A percentile compares a stretch with the other conserved stretches of the same genome.
Conservation (phyloP, 345 rosid species). For the Ailanthus altissimus region DNA sequence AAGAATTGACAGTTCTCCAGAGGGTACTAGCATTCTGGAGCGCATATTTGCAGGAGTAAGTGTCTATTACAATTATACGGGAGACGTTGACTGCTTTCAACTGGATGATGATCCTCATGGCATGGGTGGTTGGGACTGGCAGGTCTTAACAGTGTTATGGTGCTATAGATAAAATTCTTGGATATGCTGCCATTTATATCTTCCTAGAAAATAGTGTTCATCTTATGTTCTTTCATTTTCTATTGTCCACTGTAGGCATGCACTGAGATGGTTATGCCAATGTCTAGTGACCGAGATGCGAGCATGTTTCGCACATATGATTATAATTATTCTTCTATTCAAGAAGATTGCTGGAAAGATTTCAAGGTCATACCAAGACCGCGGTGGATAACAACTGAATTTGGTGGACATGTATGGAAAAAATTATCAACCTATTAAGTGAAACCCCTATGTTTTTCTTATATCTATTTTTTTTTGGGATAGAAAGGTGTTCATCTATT, state of each 20-base stretch:
- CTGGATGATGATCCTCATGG: constrained; percentile 98
- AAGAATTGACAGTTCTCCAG: constrained; percentile 62
- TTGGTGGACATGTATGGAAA: constrained; percentile 84
- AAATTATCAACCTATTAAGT: background rate
- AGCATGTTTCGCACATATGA: constrained; percentile 72
- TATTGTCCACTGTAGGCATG: constrained; percentile 56
- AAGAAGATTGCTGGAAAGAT: constrained; percentile 63
- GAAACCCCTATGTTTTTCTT: background rate
- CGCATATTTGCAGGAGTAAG: constrained; percentile 72
- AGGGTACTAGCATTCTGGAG: constrained; percentile 57
- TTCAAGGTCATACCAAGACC: constrained; percentile 75
- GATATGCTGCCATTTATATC: background rate
- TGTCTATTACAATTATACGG: constrained; percentile 80
- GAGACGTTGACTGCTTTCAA: constrained; percentile 69
- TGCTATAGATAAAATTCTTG: background rate
- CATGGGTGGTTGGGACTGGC: constrained; percentile 92
- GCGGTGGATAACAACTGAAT: constrained; percentile 77
- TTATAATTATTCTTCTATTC: constrained; percentile 63
- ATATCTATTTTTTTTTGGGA: background rate
- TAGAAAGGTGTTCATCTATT: background rate
- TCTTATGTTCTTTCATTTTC: background rate
- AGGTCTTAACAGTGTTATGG: constrained; percentile 44
- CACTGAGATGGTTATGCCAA: constrained; percentile 94
- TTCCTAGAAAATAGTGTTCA: constrained; percentile 4
- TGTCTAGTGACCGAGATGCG: constrained; percentile 61